Base-by-base conservation (phyloP, 306 rosid species). In the Medicago lupulina region DNA sequence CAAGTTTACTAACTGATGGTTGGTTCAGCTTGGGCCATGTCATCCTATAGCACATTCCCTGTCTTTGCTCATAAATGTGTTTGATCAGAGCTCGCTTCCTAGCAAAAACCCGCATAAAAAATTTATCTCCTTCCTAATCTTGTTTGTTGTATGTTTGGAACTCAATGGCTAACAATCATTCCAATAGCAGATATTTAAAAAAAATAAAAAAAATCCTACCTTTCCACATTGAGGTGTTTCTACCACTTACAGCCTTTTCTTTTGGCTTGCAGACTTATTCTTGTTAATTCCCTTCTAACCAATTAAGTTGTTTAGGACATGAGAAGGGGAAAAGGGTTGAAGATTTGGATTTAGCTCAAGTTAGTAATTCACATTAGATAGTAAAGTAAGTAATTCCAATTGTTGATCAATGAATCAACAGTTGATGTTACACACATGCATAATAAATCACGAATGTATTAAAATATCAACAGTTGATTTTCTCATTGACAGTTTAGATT, bases 221-320 rank as follows among this genome's bases (percentile, higher is more conserved):
- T 74, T 34, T 34, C 55, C 11, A 67, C 51, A 21, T 74, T 46
- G 25, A 55, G 70, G 28, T 66, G 51, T 36, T 80, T 66, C 39
- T 55, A 67, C 60, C 73, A 51, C 21, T 40, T 51, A 43, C 10
- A 25, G 51, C 51, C 50, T 46, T 46, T 47, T 18, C 46, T 38
- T 41, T 60, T 28, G 44, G 63, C 31, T 41, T 53, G 41, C 17
- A 46, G 8, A 41, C 10, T 41, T 47, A 66, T 73, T 66, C 51
- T 18, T 65, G 53, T 41, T 34, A 69, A 49, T 44, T 28, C 8
- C 49, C 51, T 54, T 55, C 49, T 58, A 50, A 54, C 16, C 23
- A 75, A 69, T 14, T 10, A 50, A 69, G 53, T 62, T 60, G 3
- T 31, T 50, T 47, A 74, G 59, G 17, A 43, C 23, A 58, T 47